phyloP scores from a whole-genome alignment of 805 yeast genomes.

The Candida pini region DNA sequence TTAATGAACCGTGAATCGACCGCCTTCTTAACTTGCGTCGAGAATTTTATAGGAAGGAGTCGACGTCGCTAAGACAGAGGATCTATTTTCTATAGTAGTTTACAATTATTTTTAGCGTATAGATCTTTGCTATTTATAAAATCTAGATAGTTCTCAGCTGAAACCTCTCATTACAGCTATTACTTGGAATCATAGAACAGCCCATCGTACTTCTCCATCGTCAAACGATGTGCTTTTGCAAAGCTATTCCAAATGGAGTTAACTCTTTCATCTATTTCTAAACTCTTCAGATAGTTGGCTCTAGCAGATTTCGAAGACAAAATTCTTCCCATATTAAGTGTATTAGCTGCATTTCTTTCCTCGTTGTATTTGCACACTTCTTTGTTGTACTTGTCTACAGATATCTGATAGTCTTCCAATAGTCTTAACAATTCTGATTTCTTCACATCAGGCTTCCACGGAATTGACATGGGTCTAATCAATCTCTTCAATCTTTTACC shows the following conservation, averaged over 20 bases:
- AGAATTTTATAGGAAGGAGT: too few relatives aligned
- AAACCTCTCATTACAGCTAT: too few relatives aligned
- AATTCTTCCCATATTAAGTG: slow-evolving; percentile 9
- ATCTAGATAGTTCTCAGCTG: too few relatives aligned
- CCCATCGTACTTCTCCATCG: too few relatives aligned
- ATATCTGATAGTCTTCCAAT: slow-evolving; percentile 8
- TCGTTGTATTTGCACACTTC: slow-evolving; percentile 9
- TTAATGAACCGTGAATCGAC: too few relatives aligned
- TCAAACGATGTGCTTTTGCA: slow-evolving; percentile 3
- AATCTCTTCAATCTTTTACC: background rate
- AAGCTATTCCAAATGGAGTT: slow-evolving; percentile 8
- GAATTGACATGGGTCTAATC: slow-evolving; percentile 1
- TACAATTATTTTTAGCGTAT: too few relatives aligned
- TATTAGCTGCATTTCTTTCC: slow-evolving; percentile 12
- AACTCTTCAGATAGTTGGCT: slow-evolving; percentile 10
- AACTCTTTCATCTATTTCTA: slow-evolving; percentile 13
- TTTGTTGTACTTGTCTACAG: slow-evolving; percentile 7
- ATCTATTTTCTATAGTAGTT: too few relatives aligned
- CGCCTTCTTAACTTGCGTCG: too few relatives aligned
- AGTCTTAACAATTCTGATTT: background rate
- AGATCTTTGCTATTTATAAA: too few relatives aligned
- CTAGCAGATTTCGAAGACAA: slow-evolving; percentile 6
- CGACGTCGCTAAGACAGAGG: too few relatives aligned
- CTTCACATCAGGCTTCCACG: too few relatives aligned
- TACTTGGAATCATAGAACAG: too few relatives aligned